Evolutionary conservation across 805 yeast species (phyloP).

Genomic region (Metschnikowia lochheadii): DNA sequence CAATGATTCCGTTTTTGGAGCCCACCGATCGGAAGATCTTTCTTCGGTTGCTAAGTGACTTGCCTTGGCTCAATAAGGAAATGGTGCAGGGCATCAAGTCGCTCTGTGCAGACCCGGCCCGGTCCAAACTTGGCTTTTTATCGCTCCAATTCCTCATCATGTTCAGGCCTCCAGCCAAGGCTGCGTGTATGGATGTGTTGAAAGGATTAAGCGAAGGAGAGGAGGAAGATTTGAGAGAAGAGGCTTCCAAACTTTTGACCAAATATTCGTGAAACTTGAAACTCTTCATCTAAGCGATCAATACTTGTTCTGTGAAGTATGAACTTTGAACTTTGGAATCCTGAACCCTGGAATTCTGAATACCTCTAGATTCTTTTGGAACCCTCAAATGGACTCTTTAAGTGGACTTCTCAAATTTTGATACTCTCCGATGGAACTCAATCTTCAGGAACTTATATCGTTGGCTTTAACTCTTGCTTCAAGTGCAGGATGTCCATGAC

Average conservation of each 20-base stretch:
- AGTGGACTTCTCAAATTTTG: too few relatives aligned
- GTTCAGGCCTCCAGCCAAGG: constrained; percentile 85
- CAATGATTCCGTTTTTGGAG: constrained; percentile 80
- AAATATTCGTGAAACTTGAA: constrained; percentile 33
- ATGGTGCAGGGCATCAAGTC: constrained; percentile 65
- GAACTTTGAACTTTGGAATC: too few relatives aligned
- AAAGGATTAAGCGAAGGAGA: constrained; percentile 40
- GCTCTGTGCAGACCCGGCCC: constrained; percentile 79
- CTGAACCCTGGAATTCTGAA: too few relatives aligned
- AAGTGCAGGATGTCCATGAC: too few relatives aligned
- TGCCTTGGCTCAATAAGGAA: constrained; percentile 67
- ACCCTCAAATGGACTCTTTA: too few relatives aligned
- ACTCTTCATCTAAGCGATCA: too few relatives aligned
- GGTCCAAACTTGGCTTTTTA: constrained; percentile 76
- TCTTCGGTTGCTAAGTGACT: constrained; percentile 77
- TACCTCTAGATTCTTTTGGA: too few relatives aligned
- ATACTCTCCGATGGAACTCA: too few relatives aligned
- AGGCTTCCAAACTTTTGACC: constrained; percentile 42
- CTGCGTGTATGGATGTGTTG: constrained; percentile 46
- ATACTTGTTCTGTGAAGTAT: too few relatives aligned
- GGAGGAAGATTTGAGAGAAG: constrained; percentile 48
- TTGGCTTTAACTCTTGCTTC: too few relatives aligned
- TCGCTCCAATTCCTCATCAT: constrained; percentile 77
- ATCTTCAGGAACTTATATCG: too few relatives aligned
- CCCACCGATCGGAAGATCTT: constrained; percentile 74